phyloP scores from a whole-genome alignment of 2,329 filamentous ascomycete species.

The Macrophomina pseudophaseolina region DNA sequence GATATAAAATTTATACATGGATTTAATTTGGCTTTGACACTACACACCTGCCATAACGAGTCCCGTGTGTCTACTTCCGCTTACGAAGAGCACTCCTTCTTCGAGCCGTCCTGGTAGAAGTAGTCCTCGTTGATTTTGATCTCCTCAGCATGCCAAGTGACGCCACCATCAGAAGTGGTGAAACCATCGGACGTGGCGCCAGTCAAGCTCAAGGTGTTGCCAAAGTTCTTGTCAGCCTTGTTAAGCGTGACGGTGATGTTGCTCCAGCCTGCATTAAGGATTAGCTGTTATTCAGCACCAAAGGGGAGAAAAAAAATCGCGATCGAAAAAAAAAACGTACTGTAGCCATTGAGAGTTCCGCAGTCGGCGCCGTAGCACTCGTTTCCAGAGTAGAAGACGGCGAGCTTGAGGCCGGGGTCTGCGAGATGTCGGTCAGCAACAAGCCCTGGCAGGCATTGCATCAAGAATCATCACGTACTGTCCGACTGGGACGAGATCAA shows the following conservation, averaged over 20 bases:
- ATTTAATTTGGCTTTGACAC: too few species aligned
- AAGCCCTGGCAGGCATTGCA: too few species aligned
- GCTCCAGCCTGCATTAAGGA: conserved; percentile 16
- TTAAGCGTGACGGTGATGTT: conserved; percentile 27
- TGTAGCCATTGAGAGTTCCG: conserved; percentile 26
- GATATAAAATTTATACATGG: too few species aligned
- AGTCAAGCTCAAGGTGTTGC: conserved; percentile 23
- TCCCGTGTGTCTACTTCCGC: background rate
- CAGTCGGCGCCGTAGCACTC: conserved; percentile 28
- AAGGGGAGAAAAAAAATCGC: background rate
- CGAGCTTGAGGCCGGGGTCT: conserved; percentile 28
- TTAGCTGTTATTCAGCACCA: background rate
- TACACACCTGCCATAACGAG: too few species aligned
- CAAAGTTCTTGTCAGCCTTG: conserved; percentile 24
- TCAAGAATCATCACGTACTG: background rate
- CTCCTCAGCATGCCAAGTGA: conserved; percentile 29
- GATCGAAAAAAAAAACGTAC: background rate
- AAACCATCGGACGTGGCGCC: conserved; percentile 24
- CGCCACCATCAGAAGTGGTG: conserved; percentile 28
- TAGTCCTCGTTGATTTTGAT: conserved; percentile 29
- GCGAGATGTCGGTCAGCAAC: background rate
- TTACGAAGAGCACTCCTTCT: conserved; percentile 19
- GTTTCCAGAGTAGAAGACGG: conserved; percentile 33
- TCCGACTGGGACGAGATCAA: conserved; percentile 26
- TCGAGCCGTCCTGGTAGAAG: conserved; percentile 13